Evolutionary conservation across 2,329 filamentous ascomycete genomes (phyloP).

Genomic region (Fusarium chuoi): DNA sequence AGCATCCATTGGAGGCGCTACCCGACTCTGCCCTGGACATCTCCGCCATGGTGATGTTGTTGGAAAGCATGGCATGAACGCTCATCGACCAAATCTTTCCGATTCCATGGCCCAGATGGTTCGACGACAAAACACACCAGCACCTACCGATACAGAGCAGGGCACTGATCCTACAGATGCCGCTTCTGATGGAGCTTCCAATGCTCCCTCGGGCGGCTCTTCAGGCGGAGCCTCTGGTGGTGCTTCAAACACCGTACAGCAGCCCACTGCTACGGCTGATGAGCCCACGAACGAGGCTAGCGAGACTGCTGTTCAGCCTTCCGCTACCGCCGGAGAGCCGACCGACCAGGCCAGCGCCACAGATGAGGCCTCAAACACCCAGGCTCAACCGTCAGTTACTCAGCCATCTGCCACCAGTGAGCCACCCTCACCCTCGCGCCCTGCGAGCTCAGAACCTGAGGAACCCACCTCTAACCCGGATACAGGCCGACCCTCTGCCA

Average conservation of each 20-base stretch:
- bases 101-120: conserved; percentile 69
- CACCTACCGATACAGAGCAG: conserved; percentile 18
- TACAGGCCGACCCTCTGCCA: conserved; percentile 33
- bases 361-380: conserved; percentile 14
- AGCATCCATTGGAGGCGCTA: conserved; percentile 40
- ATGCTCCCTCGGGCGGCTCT: conserved; percentile 1
- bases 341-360: conserved; percentile 20
- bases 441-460: conserved; percentile 32
- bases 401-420: conserved; percentile 36
- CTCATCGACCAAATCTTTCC: conserved; percentile 40
- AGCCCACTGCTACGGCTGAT: conserved; percentile 24
- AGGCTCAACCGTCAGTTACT: conserved; percentile 22
- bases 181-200: conserved; percentile 5
- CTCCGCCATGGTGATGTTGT: conserved; percentile 35
- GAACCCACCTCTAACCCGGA: conserved; percentile 40
- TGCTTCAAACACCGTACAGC: conserved; percentile 14
- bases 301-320: conserved; percentile 11
- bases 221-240: conserved; percentile 20
- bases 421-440: conserved; percentile 33
- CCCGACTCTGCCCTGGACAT: conserved; percentile 41
- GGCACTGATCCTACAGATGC: conserved; percentile 4
- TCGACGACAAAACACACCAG: conserved; percentile 63
- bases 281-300: conserved; percentile 20
- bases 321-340: conserved; percentile 16
- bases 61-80: conserved; percentile 37